Base-by-base conservation (phyloP, 2,329 filamentous ascomycete species). In the Trichoderma sp. region DNA sequence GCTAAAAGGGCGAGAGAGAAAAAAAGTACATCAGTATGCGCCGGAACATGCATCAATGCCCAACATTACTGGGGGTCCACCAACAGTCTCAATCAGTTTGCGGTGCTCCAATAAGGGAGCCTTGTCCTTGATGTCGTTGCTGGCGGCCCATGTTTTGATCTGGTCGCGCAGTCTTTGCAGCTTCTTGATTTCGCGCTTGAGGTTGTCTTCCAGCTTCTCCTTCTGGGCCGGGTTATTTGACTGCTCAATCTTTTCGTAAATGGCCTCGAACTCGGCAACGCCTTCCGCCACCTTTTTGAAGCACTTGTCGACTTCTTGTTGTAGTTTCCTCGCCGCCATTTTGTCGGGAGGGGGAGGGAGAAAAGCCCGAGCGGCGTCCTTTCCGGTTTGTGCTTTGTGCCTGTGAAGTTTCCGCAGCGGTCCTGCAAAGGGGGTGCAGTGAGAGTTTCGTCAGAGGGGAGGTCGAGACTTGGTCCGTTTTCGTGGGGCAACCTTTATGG, bases 141-240 rank as follows among this genome's bases (percentile, higher is more conserved):
- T 95, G 72, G 94, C 93, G 3, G 95, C 95, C 96, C 96, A 99
- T 88, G 95, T 97, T 86, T 99, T 99, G 86, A 99, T 98, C 86
- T 98, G 96, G 83, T 99, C 96, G 80, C 96, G 92, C 82, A 96
- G 91, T 78, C 96, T 90, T 84, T 99, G 96, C 71, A 99, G 90
- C 88, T 99, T 99, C 91, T 99, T 99, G 89, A 98, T 98, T 85
- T 99, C 96, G 81, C 96, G 94, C 86, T 99, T 99, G 77, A 99
- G 88, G 81, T 96, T 94, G 84, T 99, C 96, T 83, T 99, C 96
- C 66, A 97, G 90, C 86, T 98, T 99, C 84, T 98, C 96, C 82
- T 98, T 97, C 84, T 98, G 96, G 73, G 96, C 94, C 71, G 92
- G 90, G 84, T 98, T 98, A 79, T 90, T 93, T 68, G 94, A 94